These are phyloP conservation scores for Candida boleticola DNA, from an alignment of 805 yeast genomes.

Conservation along the genomic window DNA sequence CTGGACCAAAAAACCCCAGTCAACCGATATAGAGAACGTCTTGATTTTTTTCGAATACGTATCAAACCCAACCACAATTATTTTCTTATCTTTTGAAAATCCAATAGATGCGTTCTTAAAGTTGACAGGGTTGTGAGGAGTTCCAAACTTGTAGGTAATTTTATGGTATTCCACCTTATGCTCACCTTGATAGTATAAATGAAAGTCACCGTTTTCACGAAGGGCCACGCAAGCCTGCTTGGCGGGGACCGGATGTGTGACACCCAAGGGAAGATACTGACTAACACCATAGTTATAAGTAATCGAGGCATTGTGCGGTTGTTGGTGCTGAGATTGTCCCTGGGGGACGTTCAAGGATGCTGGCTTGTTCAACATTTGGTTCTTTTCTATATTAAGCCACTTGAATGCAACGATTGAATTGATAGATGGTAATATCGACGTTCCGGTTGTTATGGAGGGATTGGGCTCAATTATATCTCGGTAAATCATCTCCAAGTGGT, in stretches of 20 bases:
- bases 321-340: slow-evolving; percentile 4
- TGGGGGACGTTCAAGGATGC: slow-evolving; percentile 38
- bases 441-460: slow-evolving; percentile 5
- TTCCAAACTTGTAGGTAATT: slow-evolving; percentile 27
- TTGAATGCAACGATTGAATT: slow-evolving; percentile 46
- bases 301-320: slow-evolving; percentile 17
- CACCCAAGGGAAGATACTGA: slow-evolving; percentile 59
- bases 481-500: slow-evolving; percentile 48
- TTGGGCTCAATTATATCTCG: slow-evolving; percentile 30
- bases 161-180: slow-evolving; percentile 58
- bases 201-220: slow-evolving; percentile 59
- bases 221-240: slow-evolving; percentile 72
- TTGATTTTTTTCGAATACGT: slow-evolving; percentile 32
- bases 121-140: slow-evolving; percentile 8
- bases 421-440: slow-evolving; percentile 4
- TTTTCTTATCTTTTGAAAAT: slow-evolving; percentile 44
- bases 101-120: slow-evolving; percentile 50
- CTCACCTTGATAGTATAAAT: slow-evolving; percentile 63
- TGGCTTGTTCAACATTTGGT: slow-evolving; percentile 57
- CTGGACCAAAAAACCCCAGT: slow-evolving; percentile 55
- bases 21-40: slow-evolving; percentile 42
- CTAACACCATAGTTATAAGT: slow-evolving; percentile 54
- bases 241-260: slow-evolving; percentile 63
- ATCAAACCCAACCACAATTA: slow-evolving; percentile 44
- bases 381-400: slow-evolving; percentile 77